phyloP scores from a whole-genome alignment of 1,139 yeast genomes.

The Yamadazyma trypodendri region DNA sequence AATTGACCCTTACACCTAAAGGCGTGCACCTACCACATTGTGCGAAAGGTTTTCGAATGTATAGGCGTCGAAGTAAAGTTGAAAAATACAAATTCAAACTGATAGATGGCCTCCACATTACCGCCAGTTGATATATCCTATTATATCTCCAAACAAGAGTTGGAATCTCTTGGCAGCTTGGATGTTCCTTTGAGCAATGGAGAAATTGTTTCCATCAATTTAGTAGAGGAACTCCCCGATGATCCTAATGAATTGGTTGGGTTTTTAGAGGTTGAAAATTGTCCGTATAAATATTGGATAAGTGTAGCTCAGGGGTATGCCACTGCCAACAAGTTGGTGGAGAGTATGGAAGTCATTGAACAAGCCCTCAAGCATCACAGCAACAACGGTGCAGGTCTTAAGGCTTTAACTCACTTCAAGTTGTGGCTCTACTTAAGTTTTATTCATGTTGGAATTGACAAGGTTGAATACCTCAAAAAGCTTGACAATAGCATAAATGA shows the following conservation, averaged over 20 bases:
- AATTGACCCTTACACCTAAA: neutral
- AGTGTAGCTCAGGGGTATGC: constrained; percentile 82
- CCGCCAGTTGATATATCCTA: constrained; percentile 38
- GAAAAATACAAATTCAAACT: constrained; percentile 2
- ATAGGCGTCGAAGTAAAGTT: constrained; percentile 5
- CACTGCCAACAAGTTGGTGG: constrained; percentile 54
- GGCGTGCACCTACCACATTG: neutral
- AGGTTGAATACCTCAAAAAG: constrained; percentile 21
- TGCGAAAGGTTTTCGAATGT: constrained; percentile 1
- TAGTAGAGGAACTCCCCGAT: constrained; percentile 75
- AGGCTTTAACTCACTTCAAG: constrained; percentile 32
- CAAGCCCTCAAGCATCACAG: constrained; percentile 35
- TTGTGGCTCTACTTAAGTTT: constrained; percentile 69
- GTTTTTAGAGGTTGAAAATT: constrained; percentile 74
- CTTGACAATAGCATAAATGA: constrained; percentile 23
- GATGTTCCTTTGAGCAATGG: constrained; percentile 72
- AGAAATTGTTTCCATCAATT: constrained; percentile 70
- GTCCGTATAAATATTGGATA: constrained; percentile 79
- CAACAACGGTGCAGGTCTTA: neutral
- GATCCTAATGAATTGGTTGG: constrained; percentile 81
- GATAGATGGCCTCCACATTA: constrained; percentile 4
- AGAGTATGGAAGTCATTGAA: constrained; percentile 63
- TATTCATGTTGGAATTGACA: constrained; percentile 26
- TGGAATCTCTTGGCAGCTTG: constrained; percentile 35
- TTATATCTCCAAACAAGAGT: constrained; percentile 35